These are phyloP conservation scores for Amanita inopinata DNA, from an alignment of 768 basidiomycete species.

Conservation along the genomic window DNA sequence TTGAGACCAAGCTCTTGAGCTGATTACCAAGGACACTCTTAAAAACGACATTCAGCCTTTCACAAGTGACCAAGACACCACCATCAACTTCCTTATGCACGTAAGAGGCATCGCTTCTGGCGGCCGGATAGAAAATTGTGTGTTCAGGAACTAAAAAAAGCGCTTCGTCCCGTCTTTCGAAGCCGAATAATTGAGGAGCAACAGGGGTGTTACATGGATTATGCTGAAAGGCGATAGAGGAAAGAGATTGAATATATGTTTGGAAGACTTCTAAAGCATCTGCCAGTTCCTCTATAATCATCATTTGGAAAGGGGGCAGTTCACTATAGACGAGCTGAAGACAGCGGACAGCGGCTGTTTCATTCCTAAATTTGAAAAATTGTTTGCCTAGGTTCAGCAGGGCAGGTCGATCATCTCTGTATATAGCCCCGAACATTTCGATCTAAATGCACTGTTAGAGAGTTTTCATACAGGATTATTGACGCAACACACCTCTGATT, in stretches of 20 bases:
- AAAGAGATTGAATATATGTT: slow-evolving; percentile 1
- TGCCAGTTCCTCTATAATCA: slow-evolving; percentile 10
- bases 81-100: neutral
- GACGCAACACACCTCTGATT: slow-evolving; percentile 11
- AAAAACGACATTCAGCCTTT: slow-evolving; percentile 10
- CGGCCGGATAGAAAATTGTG: neutral
- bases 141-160: neutral
- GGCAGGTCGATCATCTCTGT: neutral
- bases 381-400: slow-evolving; percentile 10
- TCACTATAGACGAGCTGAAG: neutral
- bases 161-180: slow-evolving; percentile 1
- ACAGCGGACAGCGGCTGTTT: slow-evolving; percentile 12
- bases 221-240: neutral
- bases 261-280: slow-evolving; percentile 13
- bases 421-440: slow-evolving; percentile 14
- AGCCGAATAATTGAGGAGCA: neutral
- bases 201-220: neutral
- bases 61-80: neutral
- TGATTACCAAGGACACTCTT: slow-evolving; percentile 16
- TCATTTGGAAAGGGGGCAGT: neutral
- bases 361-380: slow-evolving; percentile 15
- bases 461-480: neutral
- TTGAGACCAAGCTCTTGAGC: slow-evolving; percentile 19
- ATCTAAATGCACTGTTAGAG: slow-evolving; percentile 8
- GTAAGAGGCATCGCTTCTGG: neutral